A percentile compares a stretch with the other conserved stretches of the same genome.
Conservation (phyloP, 108 stramenopile species). For the Pseudonitzschia pungens region DNA sequence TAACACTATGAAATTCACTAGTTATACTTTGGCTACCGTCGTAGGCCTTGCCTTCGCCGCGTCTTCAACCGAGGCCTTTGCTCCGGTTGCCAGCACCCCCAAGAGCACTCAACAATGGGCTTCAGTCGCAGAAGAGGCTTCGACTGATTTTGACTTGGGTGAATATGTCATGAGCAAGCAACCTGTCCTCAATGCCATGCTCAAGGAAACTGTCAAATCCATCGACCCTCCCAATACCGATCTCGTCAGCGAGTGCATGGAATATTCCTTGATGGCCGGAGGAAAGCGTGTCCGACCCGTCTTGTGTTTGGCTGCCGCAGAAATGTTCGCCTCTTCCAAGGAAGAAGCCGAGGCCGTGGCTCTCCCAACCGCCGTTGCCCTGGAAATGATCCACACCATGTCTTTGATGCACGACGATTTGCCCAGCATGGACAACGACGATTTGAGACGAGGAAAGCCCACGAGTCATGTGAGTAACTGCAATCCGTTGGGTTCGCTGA, state of each 20-base stretch:
- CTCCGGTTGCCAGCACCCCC: constrained; percentile 8
- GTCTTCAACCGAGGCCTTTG: background rate
- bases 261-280: constrained; percentile 94
- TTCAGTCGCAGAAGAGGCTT: constrained; percentile 6
- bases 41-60: constrained; percentile 10
- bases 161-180: constrained; percentile 85
- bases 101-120: constrained; percentile 4
- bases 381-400: constrained; percentile 99
- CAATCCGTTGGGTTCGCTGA: background rate
- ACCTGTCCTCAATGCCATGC: constrained; percentile 77
- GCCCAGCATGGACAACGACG: constrained; percentile 95
- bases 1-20: constrained; percentile 13
- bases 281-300: constrained; percentile 96
- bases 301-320: constrained; percentile 88
- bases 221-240: constrained; percentile 61
- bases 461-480: constrained; percentile 81
- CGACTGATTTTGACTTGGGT: constrained; percentile 64
- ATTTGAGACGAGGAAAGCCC: constrained; percentile 90
- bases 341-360: constrained; percentile 65
- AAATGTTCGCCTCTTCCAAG: constrained; percentile 80
- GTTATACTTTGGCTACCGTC: constrained; percentile 11
- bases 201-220: constrained; percentile 68
- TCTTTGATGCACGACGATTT: constrained; percentile 96
- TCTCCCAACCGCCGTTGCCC: constrained; percentile 91
- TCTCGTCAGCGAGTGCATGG: constrained; percentile 91